Base-by-base conservation (phyloP, 768 basidiomycete genomes). In the Russula sp. region DNA sequence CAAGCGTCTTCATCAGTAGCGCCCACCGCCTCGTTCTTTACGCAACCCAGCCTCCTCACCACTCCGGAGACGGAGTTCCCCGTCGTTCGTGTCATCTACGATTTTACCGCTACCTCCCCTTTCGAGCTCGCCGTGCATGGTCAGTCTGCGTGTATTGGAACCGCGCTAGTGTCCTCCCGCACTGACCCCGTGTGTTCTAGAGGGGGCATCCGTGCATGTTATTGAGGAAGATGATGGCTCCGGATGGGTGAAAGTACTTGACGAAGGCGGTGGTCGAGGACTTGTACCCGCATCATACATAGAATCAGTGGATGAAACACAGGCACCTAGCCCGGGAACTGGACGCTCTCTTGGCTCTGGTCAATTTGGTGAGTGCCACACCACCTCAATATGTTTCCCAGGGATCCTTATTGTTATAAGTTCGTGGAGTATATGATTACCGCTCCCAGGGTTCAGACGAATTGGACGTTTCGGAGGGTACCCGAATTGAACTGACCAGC, bases 251-350 rank as follows among this genome's bases (percentile, higher is more conserved):
- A 93, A 93, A 72, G 88, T 92, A 10, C 73, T 75, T 26, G 81
- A 88, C 70, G 70, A 75, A 44, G 73, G 74, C n/a, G 84, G 85
- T 64, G 79, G 79, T 61, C 82, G 82, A 69, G 91, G 91, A 10
- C 82, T 93, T 46, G 85, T 92, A 13, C 92, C 92, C n/a, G 89
- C 89, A n/a, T 85, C 89, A 26, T 93, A 93, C 78, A 73, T 92
- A 57, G 79, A 83, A 67, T 66, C 75, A 26, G 73, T 73, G 54
- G 75, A 76, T 55, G 73, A 71, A 59, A 16, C 64, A n/a, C 56
- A 54, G 30, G 65, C 67, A 44, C 58, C 69, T 57, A 48, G 67
- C 32, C 63, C 64, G 38, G 61, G 68, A 57, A 55, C 61, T 53
- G 65, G 64, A 57, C 67, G 69, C 49, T 54, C 42, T 56, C 76